Percentiles rank a stretch among this genome's conserved stretches.
Evolutionary conservation across 805 yeast genomes (phyloP).

Genomic region (Dipodascopsis tothii): DNA sequence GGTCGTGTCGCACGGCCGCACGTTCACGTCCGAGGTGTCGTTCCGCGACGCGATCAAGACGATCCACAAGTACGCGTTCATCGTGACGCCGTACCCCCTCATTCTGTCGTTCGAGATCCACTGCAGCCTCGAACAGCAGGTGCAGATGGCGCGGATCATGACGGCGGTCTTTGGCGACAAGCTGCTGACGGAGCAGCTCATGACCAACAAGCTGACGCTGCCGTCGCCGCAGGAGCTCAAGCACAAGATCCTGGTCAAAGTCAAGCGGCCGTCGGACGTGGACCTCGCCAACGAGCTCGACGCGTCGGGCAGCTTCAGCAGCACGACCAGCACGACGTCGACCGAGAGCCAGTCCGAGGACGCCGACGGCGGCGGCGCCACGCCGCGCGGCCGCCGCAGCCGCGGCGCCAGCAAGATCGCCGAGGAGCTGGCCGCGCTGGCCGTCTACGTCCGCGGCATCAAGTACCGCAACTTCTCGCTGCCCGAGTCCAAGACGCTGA

Average conservation of each 20-base stretch:
- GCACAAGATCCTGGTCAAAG: slow-evolving; percentile 68
- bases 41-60: slow-evolving; percentile 63
- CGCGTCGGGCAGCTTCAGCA: slow-evolving; percentile 30
- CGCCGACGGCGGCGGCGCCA: slow-evolving; percentile 34
- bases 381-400: slow-evolving; percentile 1
- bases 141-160: slow-evolving; percentile 47
- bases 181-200: slow-evolving; percentile 40
- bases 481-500: slow-evolving; percentile 72
- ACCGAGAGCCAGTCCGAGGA: slow-evolving; percentile 33
- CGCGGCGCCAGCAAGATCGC: slow-evolving; percentile 27
- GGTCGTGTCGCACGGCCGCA: slow-evolving; percentile 80
- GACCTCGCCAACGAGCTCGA: neutral
- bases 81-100: slow-evolving; percentile 78
- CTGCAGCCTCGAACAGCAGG: slow-evolving; percentile 64
- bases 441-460: slow-evolving; percentile 65
- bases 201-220: slow-evolving; percentile 31
- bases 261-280: slow-evolving; percentile 45
- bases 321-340: slow-evolving; percentile 24
- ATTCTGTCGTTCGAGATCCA: slow-evolving; percentile 79
- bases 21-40: slow-evolving; percentile 69
- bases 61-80: slow-evolving; percentile 77
- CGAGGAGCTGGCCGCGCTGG: slow-evolving; percentile 49
- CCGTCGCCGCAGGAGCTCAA: slow-evolving; percentile 72
- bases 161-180: slow-evolving; percentile 52
- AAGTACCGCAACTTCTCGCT: slow-evolving; percentile 76